Conservation (phyloP, 805 yeast genomes). For the Saccharomycopsis sp. region DNA sequence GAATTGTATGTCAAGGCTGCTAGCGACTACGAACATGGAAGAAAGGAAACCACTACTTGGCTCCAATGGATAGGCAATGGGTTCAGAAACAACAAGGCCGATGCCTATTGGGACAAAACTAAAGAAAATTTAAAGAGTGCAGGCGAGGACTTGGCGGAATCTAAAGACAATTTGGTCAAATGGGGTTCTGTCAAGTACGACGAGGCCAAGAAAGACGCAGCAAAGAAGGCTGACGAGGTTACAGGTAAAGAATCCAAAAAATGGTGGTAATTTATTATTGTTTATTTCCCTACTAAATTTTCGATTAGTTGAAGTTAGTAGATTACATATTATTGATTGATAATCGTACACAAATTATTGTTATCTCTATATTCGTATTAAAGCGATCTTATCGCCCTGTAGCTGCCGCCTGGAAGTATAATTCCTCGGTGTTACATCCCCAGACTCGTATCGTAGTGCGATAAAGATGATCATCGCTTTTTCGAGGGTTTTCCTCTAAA, state of each 20-base stretch:
- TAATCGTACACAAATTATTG: no score
- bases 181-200: not conserved
- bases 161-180: not conserved
- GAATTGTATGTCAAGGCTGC: not conserved
- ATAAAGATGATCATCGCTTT: no score
- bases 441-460: no score
- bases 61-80: not conserved
- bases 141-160: not conserved
- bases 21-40: not conserved
- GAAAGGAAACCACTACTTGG: not conserved
- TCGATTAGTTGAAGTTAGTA: no score
- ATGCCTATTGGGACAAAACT: not conserved
- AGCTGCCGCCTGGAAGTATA: no score
- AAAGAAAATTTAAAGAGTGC: not conserved
- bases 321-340: no score
- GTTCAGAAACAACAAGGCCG: not conserved
- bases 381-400: no score
- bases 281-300: no score
- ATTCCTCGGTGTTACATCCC: no score
- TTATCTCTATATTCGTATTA: no score
- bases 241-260: not conserved
- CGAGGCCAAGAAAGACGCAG: not conserved
- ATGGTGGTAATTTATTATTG: not conserved
- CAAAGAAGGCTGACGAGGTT: not conserved
- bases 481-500: no score